A percentile compares a stretch with the other conserved stretches of the same genome.
Evolutionary conservation across 1,284 basidiomycete genomes (phyloP).

Genomic region (Sutorius eximius): DNA sequence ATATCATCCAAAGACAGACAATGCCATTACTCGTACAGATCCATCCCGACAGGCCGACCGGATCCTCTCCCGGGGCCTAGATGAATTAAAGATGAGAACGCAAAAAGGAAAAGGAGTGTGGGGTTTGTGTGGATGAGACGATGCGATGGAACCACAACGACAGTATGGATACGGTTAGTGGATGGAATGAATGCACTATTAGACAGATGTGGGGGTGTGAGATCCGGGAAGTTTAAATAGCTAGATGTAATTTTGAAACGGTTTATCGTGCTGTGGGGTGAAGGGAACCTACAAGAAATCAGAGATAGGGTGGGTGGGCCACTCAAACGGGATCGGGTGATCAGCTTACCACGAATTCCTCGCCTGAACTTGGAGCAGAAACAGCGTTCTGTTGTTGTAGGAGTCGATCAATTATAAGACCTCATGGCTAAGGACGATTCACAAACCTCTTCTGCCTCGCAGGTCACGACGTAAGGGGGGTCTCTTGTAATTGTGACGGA

Average conservation of each 20-base stretch:
- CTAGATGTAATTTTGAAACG: not conserved
- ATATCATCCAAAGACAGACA: not conserved
- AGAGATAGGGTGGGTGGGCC: not conserved
- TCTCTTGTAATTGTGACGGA: not conserved
- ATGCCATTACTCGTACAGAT: slow-evolving; percentile 15
- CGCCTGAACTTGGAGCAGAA: slow-evolving; percentile 34
- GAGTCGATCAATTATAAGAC: slow-evolving; percentile 7
- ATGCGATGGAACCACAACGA: slow-evolving; percentile 10
- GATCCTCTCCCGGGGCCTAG: not conserved
- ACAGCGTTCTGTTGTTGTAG: slow-evolving; percentile 3
- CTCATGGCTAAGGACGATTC: not conserved
- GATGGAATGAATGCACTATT: not conserved
- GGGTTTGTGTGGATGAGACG: not conserved
- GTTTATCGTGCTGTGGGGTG: slow-evolving; percentile 9
- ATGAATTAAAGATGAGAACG: not conserved
- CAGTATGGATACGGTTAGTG: not conserved
- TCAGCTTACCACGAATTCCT: slow-evolving; percentile 10
- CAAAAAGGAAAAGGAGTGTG: slow-evolving; percentile 1
- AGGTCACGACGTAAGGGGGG: not conserved
- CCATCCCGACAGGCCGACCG: not conserved
- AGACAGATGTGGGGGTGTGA: not conserved
- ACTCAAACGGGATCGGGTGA: not conserved
- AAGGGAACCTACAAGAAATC: not conserved
- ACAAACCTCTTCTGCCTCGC: slow-evolving; percentile 14
- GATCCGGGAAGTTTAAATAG: not conserved